phyloP scores from a whole-genome alignment of 2,329 filamentous ascomycete species.

The Calonectria leucothoes region DNA sequence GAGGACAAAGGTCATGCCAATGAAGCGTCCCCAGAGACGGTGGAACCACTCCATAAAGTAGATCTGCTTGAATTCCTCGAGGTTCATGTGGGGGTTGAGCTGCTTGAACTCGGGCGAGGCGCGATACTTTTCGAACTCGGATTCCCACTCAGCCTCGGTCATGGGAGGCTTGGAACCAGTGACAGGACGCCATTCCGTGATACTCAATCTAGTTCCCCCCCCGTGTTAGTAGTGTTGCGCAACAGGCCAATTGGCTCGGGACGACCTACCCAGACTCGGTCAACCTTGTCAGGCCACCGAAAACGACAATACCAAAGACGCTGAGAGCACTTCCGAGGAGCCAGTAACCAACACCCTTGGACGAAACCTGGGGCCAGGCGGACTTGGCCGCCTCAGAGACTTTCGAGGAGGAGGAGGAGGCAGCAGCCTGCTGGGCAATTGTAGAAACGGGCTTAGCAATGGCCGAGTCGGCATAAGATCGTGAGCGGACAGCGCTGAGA shows the following conservation, averaged over 20 bases:
- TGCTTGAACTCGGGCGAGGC: slow-evolving; percentile 92
- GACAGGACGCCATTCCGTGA: slow-evolving; percentile 98
- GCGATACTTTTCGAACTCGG: slow-evolving; percentile 92
- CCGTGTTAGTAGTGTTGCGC: slow-evolving; percentile 7
- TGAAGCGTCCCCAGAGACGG: slow-evolving; percentile 91
- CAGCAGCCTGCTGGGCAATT: slow-evolving; percentile 41
- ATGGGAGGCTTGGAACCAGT: slow-evolving; percentile 91
- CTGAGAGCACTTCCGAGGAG: slow-evolving; percentile 89
- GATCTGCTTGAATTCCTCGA: slow-evolving; percentile 97
- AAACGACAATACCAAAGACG: slow-evolving; percentile 97
- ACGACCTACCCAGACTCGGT: slow-evolving; percentile 89
- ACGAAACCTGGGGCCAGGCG: slow-evolving; percentile 71
- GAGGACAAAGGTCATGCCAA: slow-evolving; percentile 89
- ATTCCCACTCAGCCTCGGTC: slow-evolving; percentile 84
- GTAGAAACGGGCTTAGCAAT: slow-evolving; percentile 42
- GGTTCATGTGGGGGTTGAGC: slow-evolving; percentile 91
- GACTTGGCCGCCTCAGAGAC: slow-evolving; percentile 46
- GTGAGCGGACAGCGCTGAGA: slow-evolving; percentile 53
- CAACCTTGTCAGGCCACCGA: slow-evolving; percentile 90
- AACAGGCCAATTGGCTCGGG: neutral
- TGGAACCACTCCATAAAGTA: slow-evolving; percentile 99
- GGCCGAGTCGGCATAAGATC: slow-evolving; percentile 51
- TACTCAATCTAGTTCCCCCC: slow-evolving; percentile 76
- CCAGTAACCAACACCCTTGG: slow-evolving; percentile 89
- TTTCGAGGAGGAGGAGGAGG: slow-evolving; percentile 34